These are phyloP conservation scores for Chrysochromulina parva DNA, from an alignment of 78 protist species.

Conservation along the genomic window DNA sequence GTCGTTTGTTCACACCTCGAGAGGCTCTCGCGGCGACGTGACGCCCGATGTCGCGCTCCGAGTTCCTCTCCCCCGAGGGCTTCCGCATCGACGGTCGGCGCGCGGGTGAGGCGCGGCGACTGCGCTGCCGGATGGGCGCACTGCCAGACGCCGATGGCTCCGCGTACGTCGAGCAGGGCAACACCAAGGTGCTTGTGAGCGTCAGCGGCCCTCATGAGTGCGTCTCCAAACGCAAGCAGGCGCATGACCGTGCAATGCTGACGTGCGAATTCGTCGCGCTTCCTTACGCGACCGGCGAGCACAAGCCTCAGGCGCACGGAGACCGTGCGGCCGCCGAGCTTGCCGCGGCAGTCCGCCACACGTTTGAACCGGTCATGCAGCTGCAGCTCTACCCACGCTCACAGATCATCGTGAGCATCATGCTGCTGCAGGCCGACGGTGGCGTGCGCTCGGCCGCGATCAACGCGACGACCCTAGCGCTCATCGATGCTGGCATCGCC, in stretches of 20 bases:
- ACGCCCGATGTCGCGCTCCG: too few relatives aligned
- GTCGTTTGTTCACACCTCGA: too few relatives aligned
- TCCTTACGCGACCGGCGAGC: conserved; percentile 68
- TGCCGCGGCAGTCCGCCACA: conserved; percentile 40
- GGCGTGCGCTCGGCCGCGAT: conserved; percentile 75
- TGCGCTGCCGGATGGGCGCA: conserved; percentile 54
- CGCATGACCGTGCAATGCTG: conserved; percentile 71
- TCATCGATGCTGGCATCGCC: conserved; percentile 91
- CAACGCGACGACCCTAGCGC: conserved; percentile 90
- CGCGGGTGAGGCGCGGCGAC: conserved; percentile 68
- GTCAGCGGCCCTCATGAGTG: conserved; percentile 90
- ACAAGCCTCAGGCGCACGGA: neutral
- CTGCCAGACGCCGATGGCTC: conserved; percentile 83
- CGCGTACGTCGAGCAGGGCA: conserved; percentile 80
- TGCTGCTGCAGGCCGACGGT: conserved; percentile 91
- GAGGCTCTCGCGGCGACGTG: too few relatives aligned
- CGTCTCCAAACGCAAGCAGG: neutral
- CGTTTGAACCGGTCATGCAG: conserved; percentile 75
- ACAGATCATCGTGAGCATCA: conserved; percentile 80
- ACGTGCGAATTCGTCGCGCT: conserved; percentile 69
- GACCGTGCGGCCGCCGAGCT: conserved; percentile 48
- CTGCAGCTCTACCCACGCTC: conserved; percentile 79
- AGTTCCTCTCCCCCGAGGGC: conserved; percentile 66
- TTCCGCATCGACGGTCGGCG: conserved; percentile 88
- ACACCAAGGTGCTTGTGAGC: conserved; percentile 78